Evolutionary conservation across 768 basidiomycete genomes (phyloP), one percentile per base, ranked within the genome.

Genomic region (Lepiota venenata): DNA sequence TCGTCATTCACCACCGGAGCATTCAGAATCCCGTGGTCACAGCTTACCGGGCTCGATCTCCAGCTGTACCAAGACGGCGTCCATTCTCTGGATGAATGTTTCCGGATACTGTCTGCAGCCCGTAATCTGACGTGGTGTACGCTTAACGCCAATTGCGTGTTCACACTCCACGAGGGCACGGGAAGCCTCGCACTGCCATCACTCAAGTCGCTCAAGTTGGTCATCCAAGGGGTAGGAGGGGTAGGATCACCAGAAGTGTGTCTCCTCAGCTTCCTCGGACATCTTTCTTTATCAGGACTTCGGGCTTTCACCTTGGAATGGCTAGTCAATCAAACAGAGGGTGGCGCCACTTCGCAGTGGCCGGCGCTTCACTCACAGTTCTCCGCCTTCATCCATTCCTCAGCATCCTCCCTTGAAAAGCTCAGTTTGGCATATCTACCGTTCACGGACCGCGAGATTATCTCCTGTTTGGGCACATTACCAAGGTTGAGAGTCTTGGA

Each of bases 391-490:
- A 58, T 76, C 16, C 56, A 59, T 25, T 48, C 55, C 9, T 58
- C 67, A 21, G 59, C 66, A 25, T 40, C 56, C 1, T 64, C 71
- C 38, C 64, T 77, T 5, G 58, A 59, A 16, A 55, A 59, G 14
- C 66, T 79, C 44, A 61, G 58, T 29, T 57, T 79, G 5, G 58
- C 66, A 11, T 76, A 76, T 53, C 65, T 77, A 37, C 76, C 76
- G 6, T 38, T 76, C 43, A 62, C 66, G 15, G 71, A 73, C 50
- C 47, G 45, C 32, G 62, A 72, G 37, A 52, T 75, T 10, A 32
- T 73, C 18, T 60, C 63, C 21, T 69, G 64, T 50, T 56, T 79
- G n/a, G 47, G 55, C 25, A 58, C 57, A 16, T 50, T 74, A 15
- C 66, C 71, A 15, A 48, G 54, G 4, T 56, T 77, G 22, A 61